phyloP scores from a whole-genome alignment of 2,329 filamentous ascomycete genomes.

The Xylaria sp. region DNA sequence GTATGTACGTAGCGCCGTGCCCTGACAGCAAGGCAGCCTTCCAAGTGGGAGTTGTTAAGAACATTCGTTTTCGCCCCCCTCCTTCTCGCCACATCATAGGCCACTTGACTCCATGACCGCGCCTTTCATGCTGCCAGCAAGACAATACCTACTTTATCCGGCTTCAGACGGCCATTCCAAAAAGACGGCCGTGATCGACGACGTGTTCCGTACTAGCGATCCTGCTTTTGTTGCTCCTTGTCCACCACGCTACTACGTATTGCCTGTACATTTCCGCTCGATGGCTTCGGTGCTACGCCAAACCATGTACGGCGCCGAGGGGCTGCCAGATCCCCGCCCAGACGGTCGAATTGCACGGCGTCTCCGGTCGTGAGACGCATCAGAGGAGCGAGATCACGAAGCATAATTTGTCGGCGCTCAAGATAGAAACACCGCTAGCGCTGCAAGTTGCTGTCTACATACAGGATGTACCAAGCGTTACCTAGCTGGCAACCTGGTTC shows the following conservation, averaged over 20 bases:
- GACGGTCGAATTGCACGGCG: slow-evolving; percentile 21
- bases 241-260: slow-evolving; percentile 6
- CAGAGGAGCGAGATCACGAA: slow-evolving; percentile 11
- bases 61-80: slow-evolving; percentile 20
- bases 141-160: slow-evolving; percentile 13
- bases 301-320: slow-evolving; percentile 20
- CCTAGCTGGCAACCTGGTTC: too few species aligned
- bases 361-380: slow-evolving; percentile 5
- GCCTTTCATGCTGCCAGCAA: slow-evolving; percentile 18
- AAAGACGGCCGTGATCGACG: slow-evolving; percentile 11
- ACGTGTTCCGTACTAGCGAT: too few species aligned
- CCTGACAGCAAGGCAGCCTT: slow-evolving; percentile 11
- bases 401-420: slow-evolving; percentile 8
- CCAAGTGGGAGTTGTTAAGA: slow-evolving; percentile 14
- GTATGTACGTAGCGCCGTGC: background rate
- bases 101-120: slow-evolving; percentile 6
- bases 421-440: background rate
- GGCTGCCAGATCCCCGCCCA: slow-evolving; percentile 15
- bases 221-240: slow-evolving; percentile 9
- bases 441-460: slow-evolving; percentile 12
- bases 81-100: slow-evolving; percentile 16
- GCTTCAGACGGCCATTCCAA: slow-evolving; percentile 16
- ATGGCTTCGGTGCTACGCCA: slow-evolving; percentile 16
- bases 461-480: too few species aligned
- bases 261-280: slow-evolving; percentile 11